These are phyloP conservation scores for Brachypodium distachyon DNA, from an alignment of 202 grass and related monocot species.

Conservation along the genomic window DNA sequence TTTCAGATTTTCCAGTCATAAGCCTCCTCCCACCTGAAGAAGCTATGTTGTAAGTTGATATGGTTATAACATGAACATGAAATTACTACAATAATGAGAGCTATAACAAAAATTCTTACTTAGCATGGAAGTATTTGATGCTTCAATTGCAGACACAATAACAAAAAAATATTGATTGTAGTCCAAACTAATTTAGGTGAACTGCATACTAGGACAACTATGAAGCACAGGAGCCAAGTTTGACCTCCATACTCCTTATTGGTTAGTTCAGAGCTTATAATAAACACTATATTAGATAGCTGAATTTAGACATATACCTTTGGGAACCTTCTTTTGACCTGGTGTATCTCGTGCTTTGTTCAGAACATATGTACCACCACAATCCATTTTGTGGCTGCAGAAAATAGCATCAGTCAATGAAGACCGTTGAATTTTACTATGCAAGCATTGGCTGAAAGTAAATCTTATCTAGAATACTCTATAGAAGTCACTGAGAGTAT, in stretches of 20 bases:
- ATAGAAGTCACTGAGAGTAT: neutral
- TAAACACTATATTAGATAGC: neutral
- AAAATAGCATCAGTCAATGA: constrained; percentile 22
- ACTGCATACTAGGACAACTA: constrained; percentile 1
- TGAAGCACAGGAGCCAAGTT: neutral
- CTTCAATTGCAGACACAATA: neutral
- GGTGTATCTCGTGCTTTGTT: neutral
- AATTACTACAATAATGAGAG: neutral
- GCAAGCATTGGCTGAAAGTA: constrained; percentile 5
- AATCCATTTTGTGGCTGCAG: constrained; percentile 38
- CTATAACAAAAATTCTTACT: neutral
- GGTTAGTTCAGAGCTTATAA: constrained; percentile 3
- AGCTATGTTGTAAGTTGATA: constrained; percentile 14
- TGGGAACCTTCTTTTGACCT: constrained; percentile 18
- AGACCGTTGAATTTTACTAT: neutral
- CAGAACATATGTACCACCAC: constrained; percentile 19
- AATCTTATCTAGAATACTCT: neutral
- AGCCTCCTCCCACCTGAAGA: constrained; percentile 22
- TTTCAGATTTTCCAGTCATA: constrained; percentile 4
- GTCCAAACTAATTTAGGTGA: neutral
- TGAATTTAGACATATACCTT: constrained; percentile 28
- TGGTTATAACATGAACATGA: neutral
- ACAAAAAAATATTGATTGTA: neutral
- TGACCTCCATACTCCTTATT: neutral
- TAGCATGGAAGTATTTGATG: neutral